Evolutionary conservation across 805 yeast genomes (phyloP).

Genomic region (Cyberlindnera euphorbiae): DNA sequence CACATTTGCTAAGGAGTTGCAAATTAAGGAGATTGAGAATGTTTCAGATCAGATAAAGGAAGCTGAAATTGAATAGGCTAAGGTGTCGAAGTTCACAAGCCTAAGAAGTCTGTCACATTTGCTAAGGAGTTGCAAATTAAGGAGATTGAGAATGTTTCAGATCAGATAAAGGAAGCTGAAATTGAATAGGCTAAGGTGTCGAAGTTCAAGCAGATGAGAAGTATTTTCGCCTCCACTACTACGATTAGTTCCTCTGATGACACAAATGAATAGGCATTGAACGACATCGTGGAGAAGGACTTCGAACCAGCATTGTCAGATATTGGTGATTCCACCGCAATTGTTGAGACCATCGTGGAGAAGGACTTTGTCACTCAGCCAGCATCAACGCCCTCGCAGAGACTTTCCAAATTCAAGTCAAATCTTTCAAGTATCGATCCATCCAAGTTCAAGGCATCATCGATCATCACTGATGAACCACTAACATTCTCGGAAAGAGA

Average conservation of each 20-base stretch:
- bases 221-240: too few relatives aligned
- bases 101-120: conserved; percentile 53
- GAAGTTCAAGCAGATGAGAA: conserved; percentile 17
- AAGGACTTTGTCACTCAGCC: too few relatives aligned
- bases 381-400: conserved; percentile 8
- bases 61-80: conserved; percentile 14
- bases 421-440: conserved; percentile 1
- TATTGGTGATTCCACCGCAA: too few relatives aligned
- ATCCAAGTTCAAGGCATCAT: conserved; percentile 1
- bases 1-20: conserved; percentile 44
- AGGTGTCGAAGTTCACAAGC: conserved; percentile 22
- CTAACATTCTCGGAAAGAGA: background rate
- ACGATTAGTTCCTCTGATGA: background rate
- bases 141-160: conserved; percentile 54
- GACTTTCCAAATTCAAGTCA: conserved; percentile 27
- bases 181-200: conserved; percentile 14
- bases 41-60: conserved; percentile 43
- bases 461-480: background rate
- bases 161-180: conserved; percentile 34
- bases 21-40: conserved; percentile 57
- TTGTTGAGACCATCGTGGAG: too few relatives aligned
- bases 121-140: conserved; percentile 48
- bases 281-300: conserved; percentile 8
- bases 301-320: background rate
- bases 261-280: conserved; percentile 1